Conservation (phyloP, 1,284 basidiomycete genomes). For the Naganishia albida region DNA sequence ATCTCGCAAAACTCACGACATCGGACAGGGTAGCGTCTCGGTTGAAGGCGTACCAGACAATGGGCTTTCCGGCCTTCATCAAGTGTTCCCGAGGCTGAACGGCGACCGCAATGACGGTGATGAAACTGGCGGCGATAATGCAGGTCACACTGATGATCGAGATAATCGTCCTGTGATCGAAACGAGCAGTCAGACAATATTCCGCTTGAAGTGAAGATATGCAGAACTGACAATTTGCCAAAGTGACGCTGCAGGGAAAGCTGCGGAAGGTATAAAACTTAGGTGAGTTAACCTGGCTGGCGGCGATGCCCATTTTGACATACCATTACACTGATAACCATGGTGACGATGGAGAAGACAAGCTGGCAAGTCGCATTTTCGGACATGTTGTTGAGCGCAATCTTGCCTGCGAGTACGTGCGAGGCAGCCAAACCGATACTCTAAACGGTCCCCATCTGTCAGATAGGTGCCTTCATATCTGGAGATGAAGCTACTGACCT, state of each 20-base stretch:
- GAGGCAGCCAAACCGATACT: conserved; percentile 47
- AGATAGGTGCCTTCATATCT: background rate
- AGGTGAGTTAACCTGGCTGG: conserved; percentile 4
- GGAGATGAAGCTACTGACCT: conserved; percentile 34
- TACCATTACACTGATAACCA: conserved; percentile 40
- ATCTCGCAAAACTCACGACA: conserved; percentile 24
- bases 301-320: conserved; percentile 28
- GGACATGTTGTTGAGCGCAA: conserved; percentile 43
- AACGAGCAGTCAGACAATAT: background rate
- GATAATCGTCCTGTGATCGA: conserved; percentile 34
- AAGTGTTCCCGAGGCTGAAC: conserved; percentile 38
- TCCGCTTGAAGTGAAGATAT: background rate
- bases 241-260: conserved; percentile 41
- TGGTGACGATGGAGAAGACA: conserved; percentile 45
- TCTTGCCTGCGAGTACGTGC: conserved; percentile 46
- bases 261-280: too few relatives aligned
- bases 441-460: conserved; percentile 25
- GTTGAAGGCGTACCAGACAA: conserved; percentile 42
- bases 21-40: conserved; percentile 41
- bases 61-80: conserved; percentile 39
- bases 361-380: conserved; percentile 47
- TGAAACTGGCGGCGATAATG: conserved; percentile 42
- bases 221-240: conserved; percentile 39
- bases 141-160: conserved; percentile 44
- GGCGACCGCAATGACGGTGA: conserved; percentile 40